Base-by-base conservation (phyloP, 2,329 filamentous ascomycete species). In the Cladosporium velox region DNA sequence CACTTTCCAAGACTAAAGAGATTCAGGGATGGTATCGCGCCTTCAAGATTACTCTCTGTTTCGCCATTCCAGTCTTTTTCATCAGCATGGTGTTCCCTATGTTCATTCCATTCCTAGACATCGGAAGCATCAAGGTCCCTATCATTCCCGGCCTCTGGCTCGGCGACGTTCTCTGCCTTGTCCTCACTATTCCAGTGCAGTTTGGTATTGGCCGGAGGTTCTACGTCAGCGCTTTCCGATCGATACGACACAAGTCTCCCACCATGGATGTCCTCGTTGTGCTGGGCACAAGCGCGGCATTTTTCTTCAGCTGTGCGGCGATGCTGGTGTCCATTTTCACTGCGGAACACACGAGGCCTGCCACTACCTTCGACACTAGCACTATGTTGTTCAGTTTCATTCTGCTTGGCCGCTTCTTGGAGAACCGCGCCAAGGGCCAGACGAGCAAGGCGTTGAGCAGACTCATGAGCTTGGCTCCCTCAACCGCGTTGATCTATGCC, bases 311-410 rank as follows among this genome's bases (percentile, higher is more conserved):
- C 77, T 81, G 93, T 71, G 87, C 91, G 58, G 64, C 92, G 18
- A 97, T 99, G 92, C 64, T 90, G 4, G 88, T 98, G 18, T 96
- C 93, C 0, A 77, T 98, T 24, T 71, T 91, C 15, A 83, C 87
- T n/a, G 82, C 87, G 26, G 91, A 92, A 7, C 92, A 98, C 76
- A 86, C 85, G 2, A 87, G 91, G 58, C 95, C 95, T 0, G 89
- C 88, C 69, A 97, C 93, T 1, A 91, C 97, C 18, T 99, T 99
- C 73, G 95, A 99, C 75, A 99, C 95, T 1, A 97, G 93, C 79
- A 97, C 93, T 26, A 99, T 98, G 95, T 85, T 99, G 61, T 93
- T 99, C 77, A 97, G 93, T 0, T 98, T 99, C 76, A 92, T 97
- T 77, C 93, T 91, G 1, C 81, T 99, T 2, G 92, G 95, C 4